Percentiles rank a stretch among this genome's conserved stretches.
Evolutionary conservation across 768 basidiomycete genomes (phyloP).

Genomic region (Chalciporus sphaerocephalus): DNA sequence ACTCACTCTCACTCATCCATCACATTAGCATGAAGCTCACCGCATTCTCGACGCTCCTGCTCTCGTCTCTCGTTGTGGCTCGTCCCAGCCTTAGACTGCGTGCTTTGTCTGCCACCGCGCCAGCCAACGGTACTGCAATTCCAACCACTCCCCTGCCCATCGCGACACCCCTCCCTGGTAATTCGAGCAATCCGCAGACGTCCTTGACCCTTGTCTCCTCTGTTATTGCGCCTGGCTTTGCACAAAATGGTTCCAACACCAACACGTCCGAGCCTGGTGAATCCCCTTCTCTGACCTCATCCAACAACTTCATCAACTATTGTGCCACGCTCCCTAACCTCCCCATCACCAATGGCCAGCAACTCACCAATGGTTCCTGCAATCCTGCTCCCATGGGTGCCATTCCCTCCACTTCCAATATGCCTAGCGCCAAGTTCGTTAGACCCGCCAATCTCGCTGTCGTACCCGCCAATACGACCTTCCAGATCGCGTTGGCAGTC

Average conservation of each 20-base stretch:
- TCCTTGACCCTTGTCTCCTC: constrained; percentile 40
- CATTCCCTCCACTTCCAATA: constrained; percentile 45
- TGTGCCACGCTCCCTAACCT: constrained; percentile 45
- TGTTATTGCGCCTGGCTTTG: constrained; percentile 55
- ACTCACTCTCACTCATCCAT: no score
- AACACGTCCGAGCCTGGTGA: constrained; percentile 38
- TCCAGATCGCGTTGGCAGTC: constrained; percentile 51
- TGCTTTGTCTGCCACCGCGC: constrained; percentile 16
- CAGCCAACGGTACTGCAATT: constrained; percentile 12
- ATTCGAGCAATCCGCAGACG: constrained; percentile 18
- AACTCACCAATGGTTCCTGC: constrained; percentile 49
- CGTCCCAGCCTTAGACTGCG: constrained; percentile 35
- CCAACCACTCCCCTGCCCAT: constrained; percentile 12
- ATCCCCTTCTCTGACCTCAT: constrained; percentile 55
- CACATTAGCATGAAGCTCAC: constrained; percentile 42
- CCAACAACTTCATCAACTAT: constrained; percentile 73
- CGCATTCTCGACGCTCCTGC: constrained; percentile 31
- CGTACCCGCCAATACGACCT: constrained; percentile 42
- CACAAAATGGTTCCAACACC: constrained; percentile 42
- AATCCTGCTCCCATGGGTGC: constrained; percentile 61
- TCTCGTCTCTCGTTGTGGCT: constrained; percentile 31
- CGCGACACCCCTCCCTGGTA: constrained; percentile 11
- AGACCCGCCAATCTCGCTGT: constrained; percentile 42
- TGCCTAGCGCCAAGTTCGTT: constrained; percentile 54
- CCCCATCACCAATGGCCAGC: constrained; percentile 60